A percentile compares a stretch with the other conserved stretches of the same genome.
phyloP scores from a whole-genome alignment of 257 asterid species.

The Lithospermum erythrorhizon region DNA sequence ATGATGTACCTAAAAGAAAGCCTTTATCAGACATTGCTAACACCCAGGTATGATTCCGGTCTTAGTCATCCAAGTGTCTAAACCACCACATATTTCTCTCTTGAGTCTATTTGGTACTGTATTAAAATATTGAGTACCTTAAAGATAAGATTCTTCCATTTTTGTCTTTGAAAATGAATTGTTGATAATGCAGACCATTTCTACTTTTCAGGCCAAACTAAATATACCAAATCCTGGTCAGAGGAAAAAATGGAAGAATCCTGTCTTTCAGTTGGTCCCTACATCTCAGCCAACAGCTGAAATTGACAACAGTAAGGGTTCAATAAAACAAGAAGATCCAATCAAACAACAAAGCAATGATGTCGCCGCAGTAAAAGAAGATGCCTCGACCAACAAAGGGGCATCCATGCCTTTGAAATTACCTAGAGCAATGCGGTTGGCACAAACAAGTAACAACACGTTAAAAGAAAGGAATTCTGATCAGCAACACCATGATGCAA shows the following conservation, averaged over 20 bases:
- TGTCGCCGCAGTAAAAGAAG: constrained; percentile 4
- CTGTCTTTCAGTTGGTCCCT: constrained; percentile 75
- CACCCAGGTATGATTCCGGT: constrained; percentile 36
- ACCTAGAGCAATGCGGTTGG: constrained; percentile 64
- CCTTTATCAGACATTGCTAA: constrained; percentile 89
- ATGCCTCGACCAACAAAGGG: not conserved
- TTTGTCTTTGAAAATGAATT: too few relatives aligned
- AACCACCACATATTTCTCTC: too few relatives aligned
- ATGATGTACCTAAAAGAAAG: constrained; percentile 40
- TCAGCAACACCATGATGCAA: constrained; percentile 20
- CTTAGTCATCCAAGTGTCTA: not conserved
- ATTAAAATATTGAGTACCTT: too few relatives aligned
- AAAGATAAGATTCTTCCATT: too few relatives aligned
- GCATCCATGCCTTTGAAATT: constrained; percentile 46
- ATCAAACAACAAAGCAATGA: constrained; percentile 31
- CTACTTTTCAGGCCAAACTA: constrained; percentile 42
- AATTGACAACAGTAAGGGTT: constrained; percentile 20
- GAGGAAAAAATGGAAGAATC: constrained; percentile 74
- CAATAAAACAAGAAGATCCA: constrained; percentile 30
- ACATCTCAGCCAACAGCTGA: constrained; percentile 33
- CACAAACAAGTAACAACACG: constrained; percentile 31
- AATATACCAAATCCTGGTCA: constrained; percentile 44
- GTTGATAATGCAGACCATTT: not conserved
- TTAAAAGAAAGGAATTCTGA: constrained; percentile 48
- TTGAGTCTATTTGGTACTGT: too few relatives aligned